Evolutionary conservation across 1,284 basidiomycete genomes (phyloP), one percentile per base, ranked within the genome.

Genomic region (Heterobasidion irregulare): DNA sequence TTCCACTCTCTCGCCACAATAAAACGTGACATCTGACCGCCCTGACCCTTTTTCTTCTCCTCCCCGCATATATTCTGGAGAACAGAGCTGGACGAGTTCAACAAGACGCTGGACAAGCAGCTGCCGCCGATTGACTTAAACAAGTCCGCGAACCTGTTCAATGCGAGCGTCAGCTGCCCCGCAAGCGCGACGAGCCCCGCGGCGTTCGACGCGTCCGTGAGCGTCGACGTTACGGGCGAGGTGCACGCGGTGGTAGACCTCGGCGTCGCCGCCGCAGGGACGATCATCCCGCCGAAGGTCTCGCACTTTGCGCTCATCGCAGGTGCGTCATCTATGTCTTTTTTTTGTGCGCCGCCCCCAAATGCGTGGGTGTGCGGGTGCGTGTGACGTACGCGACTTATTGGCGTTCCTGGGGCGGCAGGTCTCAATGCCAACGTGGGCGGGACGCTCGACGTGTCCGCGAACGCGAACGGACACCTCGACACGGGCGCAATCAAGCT

Each of bases 261-360:
- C 46, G 77, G 78, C 10, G 63, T 77, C 19, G 70, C 67, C 3
- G 73, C 71, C 0, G 66, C 64, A 4, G 78, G 78, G 2, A 73
- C 69, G 1, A 55, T 79, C 26, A 52, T 78, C 4, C 77, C 77
- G 1, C 75, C 76, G 15, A 57, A 64, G 8, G 33, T 76, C 45
- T 55, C 55, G 4, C 61, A 70, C 6, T 69, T 75, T 53, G 69
- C 60, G 26, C 48, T 71, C 6, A 66, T 68, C 50, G 66, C 63
- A 53, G 59, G 69, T 64, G 51, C 58, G 56, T 52, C 58, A 56
- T 10, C 48, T 68, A 13, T 9, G 16, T 43, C 34, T 36, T 7
- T 18, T 33, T 26, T 26, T 26, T 5, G 26, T 26, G 26, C 26
- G 26, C 26, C 26, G 26, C 26, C 26, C 26, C 26, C 26, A 26